Conservation (phyloP, 257 asterid genomes). For the Solanum gracilifrons region DNA sequence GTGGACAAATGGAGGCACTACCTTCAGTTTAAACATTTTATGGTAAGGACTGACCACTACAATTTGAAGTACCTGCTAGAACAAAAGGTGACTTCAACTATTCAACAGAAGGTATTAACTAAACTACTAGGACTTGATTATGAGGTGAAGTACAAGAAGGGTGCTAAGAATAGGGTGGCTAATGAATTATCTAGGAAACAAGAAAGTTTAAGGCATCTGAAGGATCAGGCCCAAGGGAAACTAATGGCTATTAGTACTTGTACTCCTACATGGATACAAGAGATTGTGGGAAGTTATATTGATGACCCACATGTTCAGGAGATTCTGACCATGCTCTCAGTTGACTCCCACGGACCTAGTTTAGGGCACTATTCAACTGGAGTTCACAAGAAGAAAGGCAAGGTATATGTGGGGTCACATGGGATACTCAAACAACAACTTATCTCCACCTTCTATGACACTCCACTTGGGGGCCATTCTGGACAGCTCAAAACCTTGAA, state of each 20-base stretch:
- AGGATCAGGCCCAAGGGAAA: background rate
- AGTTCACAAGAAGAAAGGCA: background rate
- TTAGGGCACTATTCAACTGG: background rate
- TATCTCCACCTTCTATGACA: background rate
- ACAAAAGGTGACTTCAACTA: too few species aligned
- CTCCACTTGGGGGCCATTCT: background rate
- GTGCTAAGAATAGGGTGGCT: background rate
- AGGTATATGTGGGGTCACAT: background rate
- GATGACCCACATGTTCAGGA: background rate
- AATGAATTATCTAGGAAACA: background rate
- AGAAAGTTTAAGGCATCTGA: background rate
- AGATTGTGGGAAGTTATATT: background rate
- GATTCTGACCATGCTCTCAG: background rate
- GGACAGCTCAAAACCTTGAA: background rate
- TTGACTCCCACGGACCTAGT: background rate
- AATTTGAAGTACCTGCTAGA: too few species aligned
- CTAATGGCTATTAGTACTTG: background rate
- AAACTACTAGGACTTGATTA: too few species aligned
- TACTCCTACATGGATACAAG: background rate
- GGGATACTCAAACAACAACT: background rate
- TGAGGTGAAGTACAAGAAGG: background rate
- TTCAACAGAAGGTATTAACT: too few species aligned
- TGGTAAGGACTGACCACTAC: too few species aligned
- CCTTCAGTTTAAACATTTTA: too few species aligned
- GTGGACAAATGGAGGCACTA: too few species aligned